A percentile compares a stretch with the other conserved stretches of the same genome.
Evolutionary conservation across 495 filamentous ascomycete genomes (phyloP).

Genomic region (Neurospora pannonica): DNA sequence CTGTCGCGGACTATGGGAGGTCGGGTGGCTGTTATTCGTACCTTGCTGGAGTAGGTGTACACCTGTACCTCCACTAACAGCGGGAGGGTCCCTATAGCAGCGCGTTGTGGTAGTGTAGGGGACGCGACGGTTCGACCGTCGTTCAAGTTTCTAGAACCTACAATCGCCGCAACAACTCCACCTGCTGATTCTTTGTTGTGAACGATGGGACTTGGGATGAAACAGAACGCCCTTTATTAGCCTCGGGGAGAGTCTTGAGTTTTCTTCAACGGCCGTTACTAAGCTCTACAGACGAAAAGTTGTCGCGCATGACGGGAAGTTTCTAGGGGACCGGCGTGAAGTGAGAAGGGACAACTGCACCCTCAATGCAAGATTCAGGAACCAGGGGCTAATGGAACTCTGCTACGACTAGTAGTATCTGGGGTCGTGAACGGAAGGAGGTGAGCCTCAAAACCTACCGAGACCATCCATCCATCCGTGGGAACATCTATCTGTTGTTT

Average conservation of each 20-base stretch:
- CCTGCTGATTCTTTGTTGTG: neutral
- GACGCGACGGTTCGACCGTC: neutral
- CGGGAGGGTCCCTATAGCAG: neutral
- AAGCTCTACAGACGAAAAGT: neutral
- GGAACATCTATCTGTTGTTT: neutral
- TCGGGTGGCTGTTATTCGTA: neutral
- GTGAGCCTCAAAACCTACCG: neutral
- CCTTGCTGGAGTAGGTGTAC: neutral
- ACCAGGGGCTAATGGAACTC: neutral
- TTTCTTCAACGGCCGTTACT: neutral
- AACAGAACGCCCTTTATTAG: neutral
- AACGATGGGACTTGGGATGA: neutral
- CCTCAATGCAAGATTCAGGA: neutral
- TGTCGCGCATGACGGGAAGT: neutral
- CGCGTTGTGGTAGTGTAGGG: neutral
- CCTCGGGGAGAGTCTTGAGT: neutral
- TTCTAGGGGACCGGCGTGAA: neutral
- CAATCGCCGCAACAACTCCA: neutral
- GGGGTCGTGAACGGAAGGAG: neutral
- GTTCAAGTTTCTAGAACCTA: neutral
- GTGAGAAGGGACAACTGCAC: neutral
- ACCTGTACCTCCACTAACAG: neutral
- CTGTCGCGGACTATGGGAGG: neutral
- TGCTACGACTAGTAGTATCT: neutral
- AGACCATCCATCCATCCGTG: neutral